phyloP scores from a whole-genome alignment of 257 asterid genomes.

The Plectranthus barbatus region DNA sequence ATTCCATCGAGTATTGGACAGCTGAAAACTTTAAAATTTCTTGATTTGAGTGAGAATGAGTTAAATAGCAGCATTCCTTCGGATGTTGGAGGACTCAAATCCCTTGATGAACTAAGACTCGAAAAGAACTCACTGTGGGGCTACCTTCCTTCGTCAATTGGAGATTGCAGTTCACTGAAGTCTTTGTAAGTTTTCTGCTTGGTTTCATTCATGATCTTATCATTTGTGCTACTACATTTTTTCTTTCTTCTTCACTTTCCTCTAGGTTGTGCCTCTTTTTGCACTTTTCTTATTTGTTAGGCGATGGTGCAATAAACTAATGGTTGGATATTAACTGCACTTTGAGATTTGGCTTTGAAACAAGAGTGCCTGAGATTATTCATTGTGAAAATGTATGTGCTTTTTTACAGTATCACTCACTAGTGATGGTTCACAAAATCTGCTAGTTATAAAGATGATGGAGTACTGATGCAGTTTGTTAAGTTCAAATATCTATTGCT shows the following conservation, averaged over 20 bases:
- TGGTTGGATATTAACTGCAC: background rate
- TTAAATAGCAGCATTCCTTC: slow-evolving; percentile 63
- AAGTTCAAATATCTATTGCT: background rate
- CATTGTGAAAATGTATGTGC: background rate
- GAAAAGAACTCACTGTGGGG: slow-evolving; percentile 55
- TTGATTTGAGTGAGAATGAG: slow-evolving; percentile 63
- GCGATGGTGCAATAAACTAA: background rate
- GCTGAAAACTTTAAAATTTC: slow-evolving; percentile 32
- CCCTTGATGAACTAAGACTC: slow-evolving; percentile 46
- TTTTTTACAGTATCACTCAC: background rate
- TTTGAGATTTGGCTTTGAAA: too few species aligned
- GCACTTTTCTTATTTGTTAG: background rate
- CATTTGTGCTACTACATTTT: background rate
- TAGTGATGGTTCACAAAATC: background rate
- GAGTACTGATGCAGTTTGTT: background rate
- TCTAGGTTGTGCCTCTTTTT: background rate
- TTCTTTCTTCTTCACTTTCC: background rate
- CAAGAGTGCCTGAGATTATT: background rate
- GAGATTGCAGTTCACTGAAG: slow-evolving; percentile 43
- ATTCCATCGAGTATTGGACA: slow-evolving; percentile 44
- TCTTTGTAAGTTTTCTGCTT: slow-evolving; percentile 50
- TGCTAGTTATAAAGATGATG: background rate
- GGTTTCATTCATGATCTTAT: background rate
- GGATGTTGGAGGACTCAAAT: slow-evolving; percentile 56
- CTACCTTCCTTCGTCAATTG: slow-evolving; percentile 53